These are phyloP conservation scores for Capronia americana DNA, from an alignment of 2,329 filamentous ascomycete species.

Conservation along the genomic window DNA sequence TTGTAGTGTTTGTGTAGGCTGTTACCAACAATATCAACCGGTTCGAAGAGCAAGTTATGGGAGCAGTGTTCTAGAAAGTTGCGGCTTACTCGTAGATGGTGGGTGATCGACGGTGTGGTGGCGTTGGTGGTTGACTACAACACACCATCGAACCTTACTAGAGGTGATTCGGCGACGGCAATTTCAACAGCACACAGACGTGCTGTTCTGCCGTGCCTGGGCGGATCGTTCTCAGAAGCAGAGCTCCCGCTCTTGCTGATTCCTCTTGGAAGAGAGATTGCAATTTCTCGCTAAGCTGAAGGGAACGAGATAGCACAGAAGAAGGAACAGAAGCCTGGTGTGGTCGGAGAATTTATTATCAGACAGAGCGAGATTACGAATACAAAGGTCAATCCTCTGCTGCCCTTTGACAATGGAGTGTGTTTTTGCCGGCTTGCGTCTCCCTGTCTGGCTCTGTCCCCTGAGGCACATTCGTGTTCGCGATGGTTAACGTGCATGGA, in stretches of 20 bases:
- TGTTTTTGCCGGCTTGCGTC: not conserved
- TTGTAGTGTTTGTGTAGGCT: not conserved
- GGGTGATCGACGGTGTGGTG: not conserved
- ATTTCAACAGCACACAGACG: not conserved
- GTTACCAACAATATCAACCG: not conserved
- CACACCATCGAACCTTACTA: not conserved
- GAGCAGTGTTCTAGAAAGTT: not conserved
- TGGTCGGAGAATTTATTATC: not conserved
- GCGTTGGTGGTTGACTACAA: not conserved
- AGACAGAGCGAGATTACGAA: not conserved
- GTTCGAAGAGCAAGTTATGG: not conserved
- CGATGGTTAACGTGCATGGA: no score
- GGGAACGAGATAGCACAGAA: not conserved
- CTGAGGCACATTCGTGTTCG: no score
- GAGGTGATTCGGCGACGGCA: not conserved
- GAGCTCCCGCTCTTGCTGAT: not conserved
- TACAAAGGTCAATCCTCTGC: not conserved
- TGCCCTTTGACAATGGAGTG: not conserved
- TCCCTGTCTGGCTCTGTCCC: no score
- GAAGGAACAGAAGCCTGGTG: not conserved
- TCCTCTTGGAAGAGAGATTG: not conserved
- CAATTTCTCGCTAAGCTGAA: not conserved
- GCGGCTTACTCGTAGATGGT: not conserved
- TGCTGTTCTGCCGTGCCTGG: no score
- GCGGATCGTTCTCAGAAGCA: no score